Evolutionary conservation across 352 stramenopile genomes (phyloP).

Genomic region (Phytophthora ohioensis): DNA sequence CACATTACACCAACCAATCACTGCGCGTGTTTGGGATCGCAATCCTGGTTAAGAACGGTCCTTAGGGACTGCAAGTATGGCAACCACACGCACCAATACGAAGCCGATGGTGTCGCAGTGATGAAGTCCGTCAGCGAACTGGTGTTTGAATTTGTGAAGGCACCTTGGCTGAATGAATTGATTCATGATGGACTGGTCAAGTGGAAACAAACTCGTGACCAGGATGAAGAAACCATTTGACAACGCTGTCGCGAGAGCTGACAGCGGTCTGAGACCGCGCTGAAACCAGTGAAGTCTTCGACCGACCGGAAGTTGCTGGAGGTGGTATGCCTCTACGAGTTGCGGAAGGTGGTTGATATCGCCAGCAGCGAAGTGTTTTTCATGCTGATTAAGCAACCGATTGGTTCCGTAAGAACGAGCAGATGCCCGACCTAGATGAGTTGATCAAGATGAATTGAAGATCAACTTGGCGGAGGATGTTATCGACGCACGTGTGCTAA

Average conservation of each 20-base stretch:
- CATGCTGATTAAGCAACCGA: not conserved
- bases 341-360: not conserved
- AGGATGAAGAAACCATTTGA: conserved; percentile 1
- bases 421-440: not conserved
- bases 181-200: not conserved
- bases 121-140: not conserved
- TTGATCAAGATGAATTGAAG: not conserved
- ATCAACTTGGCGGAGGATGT: not conserved
- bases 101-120: not conserved
- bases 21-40: too few relatives aligned
- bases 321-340: not conserved
- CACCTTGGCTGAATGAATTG: not conserved
- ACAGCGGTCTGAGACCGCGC: not conserved
- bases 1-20: too few relatives aligned
- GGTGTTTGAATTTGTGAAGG: not conserved
- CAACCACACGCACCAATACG: not conserved
- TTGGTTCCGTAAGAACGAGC: conserved; percentile 2
- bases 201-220: not conserved
- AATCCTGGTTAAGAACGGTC: not conserved
- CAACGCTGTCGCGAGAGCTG: not conserved
- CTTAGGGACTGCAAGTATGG: not conserved
- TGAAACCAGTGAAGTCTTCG: not conserved
- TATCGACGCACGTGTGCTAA: not conserved
- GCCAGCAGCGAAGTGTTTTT: not conserved
- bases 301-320: not conserved